A percentile compares a stretch with the other conserved stretches of the same genome.
phyloP scores from a whole-genome alignment of 2,329 filamentous ascomycete genomes.

The Parafenestella ontariensis region DNA sequence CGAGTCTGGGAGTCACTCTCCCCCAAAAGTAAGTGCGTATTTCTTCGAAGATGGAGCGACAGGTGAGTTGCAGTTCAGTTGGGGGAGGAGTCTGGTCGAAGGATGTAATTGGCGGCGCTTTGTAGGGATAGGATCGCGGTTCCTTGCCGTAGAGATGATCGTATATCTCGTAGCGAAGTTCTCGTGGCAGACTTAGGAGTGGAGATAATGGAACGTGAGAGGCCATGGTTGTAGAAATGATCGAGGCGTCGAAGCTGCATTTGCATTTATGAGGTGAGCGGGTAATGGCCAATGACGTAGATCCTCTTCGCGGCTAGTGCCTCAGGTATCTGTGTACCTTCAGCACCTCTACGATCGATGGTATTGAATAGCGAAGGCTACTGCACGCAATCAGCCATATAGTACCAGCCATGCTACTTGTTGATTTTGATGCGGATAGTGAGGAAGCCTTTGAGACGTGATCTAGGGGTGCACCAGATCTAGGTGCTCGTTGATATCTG shows the following conservation, averaged over 20 bases:
- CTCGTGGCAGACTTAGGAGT: conserved; percentile 17
- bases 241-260: too few relatives aligned
- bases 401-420: background rate
- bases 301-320: too few relatives aligned
- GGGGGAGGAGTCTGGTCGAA: conserved; percentile 18
- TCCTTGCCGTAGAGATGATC: conserved; percentile 10
- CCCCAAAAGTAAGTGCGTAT: conserved; percentile 20
- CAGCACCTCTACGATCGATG: background rate
- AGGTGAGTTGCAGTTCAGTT: conserved; percentile 13
- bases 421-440: background rate
- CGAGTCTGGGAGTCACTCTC: conserved; percentile 18
- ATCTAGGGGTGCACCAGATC: conserved; percentile 38
- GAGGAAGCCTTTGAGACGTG: background rate
- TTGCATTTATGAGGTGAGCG: too few relatives aligned
- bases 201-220: background rate
- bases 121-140: conserved; percentile 21
- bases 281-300: conserved; percentile 14
- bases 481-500: conserved; percentile 51
- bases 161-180: conserved; percentile 25
- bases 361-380: background rate
- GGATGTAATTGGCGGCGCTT: conserved; percentile 13
- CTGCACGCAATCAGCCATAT: background rate
- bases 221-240: background rate
- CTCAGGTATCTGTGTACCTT: too few relatives aligned
- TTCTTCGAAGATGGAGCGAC: conserved; percentile 13